Evolutionary conservation across 352 stramenopile genomes (phyloP), one percentile per base, ranked within the genome.

Genomic region (Pythium oligandrum): DNA sequence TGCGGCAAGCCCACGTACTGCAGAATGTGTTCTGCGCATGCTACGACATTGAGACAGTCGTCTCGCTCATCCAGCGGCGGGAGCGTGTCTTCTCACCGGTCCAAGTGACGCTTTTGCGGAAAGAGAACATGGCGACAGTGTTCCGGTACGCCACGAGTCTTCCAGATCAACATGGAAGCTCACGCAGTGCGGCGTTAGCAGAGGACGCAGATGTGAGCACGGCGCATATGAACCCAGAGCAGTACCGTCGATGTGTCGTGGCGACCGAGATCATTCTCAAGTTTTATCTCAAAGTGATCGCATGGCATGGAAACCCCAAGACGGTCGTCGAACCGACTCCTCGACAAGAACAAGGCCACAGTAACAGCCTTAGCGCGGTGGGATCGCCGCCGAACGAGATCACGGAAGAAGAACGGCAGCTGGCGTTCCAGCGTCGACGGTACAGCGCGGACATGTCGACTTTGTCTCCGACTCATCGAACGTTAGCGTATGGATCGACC

Each of bases 21-120:
- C 68, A 78, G 51, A 91, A 89, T 51, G 71, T 91, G 30, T 91
- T 91, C 53, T 91, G 81, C 54, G 70, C 70, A 8, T 89, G 76
- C 56, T 91, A 91, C 59, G 78, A 89, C 44, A 64, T 75, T 7
- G 78, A 89, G 35, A 91, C 75, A 1, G 76, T 91, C 51, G 56
- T 89, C 3, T 51, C 65, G 7, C 75, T 77, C 2, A 64, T 90
- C 35, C 78, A 86, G 51, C 69, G 76, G 4, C 67, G 75, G 56
- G 78, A 90, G 43, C 60, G 65, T n/a, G 61, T 57, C 4, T 67
- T 89, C 51, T 88, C 81, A 6, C 81, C 81, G 30, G 52, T 91
- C 6, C 81, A 91, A 58, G 62, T 71, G 50, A 71, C 79, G 53
- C 63, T 91, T n/a, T 61, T 91, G 11, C 70, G 79, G 50, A 62